These are phyloP conservation scores for Sungouiella thailandica DNA, from an alignment of 805 yeast genomes.

Conservation along the genomic window DNA sequence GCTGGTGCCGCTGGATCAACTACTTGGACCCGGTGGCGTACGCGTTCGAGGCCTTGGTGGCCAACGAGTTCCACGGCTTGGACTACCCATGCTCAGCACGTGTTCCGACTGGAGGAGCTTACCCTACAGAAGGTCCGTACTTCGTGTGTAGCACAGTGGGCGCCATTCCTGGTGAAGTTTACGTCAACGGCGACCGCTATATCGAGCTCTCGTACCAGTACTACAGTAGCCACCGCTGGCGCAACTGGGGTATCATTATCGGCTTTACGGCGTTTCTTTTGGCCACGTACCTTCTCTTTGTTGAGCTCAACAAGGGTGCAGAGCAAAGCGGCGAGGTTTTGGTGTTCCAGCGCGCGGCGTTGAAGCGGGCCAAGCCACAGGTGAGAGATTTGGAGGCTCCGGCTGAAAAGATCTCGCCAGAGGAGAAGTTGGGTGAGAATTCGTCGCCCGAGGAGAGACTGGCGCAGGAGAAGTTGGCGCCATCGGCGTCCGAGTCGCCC, in stretches of 20 bases:
- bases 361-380: background rate
- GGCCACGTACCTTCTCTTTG: slow-evolving; percentile 43
- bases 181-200: slow-evolving; percentile 22
- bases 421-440: background rate
- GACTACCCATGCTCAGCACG: slow-evolving; percentile 41
- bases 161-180: slow-evolving; percentile 13
- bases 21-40: slow-evolving; percentile 56
- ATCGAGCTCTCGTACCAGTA: slow-evolving; percentile 36
- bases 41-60: slow-evolving; percentile 53
- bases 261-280: slow-evolving; percentile 20
- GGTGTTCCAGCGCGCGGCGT: slow-evolving; percentile 41
- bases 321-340: slow-evolving; percentile 68
- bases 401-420: background rate
- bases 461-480: slow-evolving; percentile 1
- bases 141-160: slow-evolving; percentile 15
- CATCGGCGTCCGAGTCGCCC: slow-evolving; percentile 24
- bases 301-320: slow-evolving; percentile 57
- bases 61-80: slow-evolving; percentile 50
- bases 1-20: slow-evolving; percentile 65
- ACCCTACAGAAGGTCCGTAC: slow-evolving; percentile 8
- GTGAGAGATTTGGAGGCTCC: background rate
- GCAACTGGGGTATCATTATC: slow-evolving; percentile 43
- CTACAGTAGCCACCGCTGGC: slow-evolving; percentile 40
- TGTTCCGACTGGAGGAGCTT: slow-evolving; percentile 42
- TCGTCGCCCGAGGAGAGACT: background rate